These are phyloP conservation scores for Pyrrhoderma lamaoense DNA, from an alignment of 1,284 basidiomycete genomes.

Conservation along the genomic window DNA sequence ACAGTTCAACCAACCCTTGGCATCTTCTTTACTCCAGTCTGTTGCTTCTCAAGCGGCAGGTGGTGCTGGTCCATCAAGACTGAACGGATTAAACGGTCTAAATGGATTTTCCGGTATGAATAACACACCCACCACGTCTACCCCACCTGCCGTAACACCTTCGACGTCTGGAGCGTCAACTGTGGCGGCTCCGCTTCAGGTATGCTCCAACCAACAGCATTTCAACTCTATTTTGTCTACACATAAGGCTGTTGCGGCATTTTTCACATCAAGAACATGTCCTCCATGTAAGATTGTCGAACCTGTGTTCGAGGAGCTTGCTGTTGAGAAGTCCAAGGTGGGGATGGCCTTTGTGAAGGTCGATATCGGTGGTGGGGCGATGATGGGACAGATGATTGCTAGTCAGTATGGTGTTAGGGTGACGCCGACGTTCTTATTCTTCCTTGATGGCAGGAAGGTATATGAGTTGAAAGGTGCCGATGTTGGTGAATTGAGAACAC, in stretches of 20 bases:
- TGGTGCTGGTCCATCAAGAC: conserved; percentile 19
- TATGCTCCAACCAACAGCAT: conserved; percentile 49
- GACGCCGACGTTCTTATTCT: conserved; percentile 84
- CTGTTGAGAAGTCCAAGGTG: conserved; percentile 31
- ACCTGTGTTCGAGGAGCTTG: conserved; percentile 52
- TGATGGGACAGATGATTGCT: conserved; percentile 35
- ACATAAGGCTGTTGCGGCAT: conserved; percentile 49
- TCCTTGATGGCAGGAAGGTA: conserved; percentile 66
- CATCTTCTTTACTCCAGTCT: conserved; percentile 55
- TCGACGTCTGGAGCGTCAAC: conserved; percentile 34
- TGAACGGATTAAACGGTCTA: too few relatives aligned
- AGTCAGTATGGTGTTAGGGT: conserved; percentile 60
- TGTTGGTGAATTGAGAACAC: conserved; percentile 54
- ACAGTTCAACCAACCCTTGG: conserved; percentile 42
- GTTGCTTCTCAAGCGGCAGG: conserved; percentile 47
- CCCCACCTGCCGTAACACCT: conserved; percentile 20
- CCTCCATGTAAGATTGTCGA: conserved; percentile 58
- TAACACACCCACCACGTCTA: conserved; percentile 26
- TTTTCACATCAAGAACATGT: conserved; percentile 61
- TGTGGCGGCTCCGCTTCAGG: conserved; percentile 55
- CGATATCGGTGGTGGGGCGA: conserved; percentile 47
- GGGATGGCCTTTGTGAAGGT: conserved; percentile 71
- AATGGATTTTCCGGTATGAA: too few relatives aligned
- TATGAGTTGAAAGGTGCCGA: conserved; percentile 73
- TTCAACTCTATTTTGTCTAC: conserved; percentile 42